These are phyloP conservation scores for Ceratopteris richardii DNA, from an alignment of 75 land plant species.

Conservation along the genomic window DNA sequence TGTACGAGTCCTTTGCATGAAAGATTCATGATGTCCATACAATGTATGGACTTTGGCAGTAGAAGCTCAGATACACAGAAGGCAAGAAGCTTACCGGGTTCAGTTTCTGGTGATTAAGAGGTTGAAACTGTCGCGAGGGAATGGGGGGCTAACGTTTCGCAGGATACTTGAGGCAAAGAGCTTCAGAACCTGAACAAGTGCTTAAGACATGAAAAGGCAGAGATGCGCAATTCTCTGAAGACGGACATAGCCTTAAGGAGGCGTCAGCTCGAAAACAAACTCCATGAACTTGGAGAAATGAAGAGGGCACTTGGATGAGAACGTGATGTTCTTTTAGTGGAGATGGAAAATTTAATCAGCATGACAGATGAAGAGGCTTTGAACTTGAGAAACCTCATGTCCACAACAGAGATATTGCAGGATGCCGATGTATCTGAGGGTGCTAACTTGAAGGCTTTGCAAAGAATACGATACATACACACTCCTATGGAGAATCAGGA, in stretches of 20 bases:
- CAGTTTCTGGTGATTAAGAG: slow-evolving; percentile 43
- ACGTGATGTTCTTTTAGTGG: slow-evolving; percentile 69
- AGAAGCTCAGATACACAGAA: no score
- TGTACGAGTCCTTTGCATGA: no score
- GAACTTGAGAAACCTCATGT: slow-evolving; percentile 80
- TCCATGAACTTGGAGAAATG: slow-evolving; percentile 87
- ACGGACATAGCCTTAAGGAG: slow-evolving; percentile 57
- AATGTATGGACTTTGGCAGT: no score
- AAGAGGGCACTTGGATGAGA: slow-evolving; percentile 82
- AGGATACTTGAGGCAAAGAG: slow-evolving; percentile 80
- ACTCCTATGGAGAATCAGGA: no score
- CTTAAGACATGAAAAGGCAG: slow-evolving; percentile 87
- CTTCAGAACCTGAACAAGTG: slow-evolving; percentile 76
- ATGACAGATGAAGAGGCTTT: slow-evolving; percentile 74
- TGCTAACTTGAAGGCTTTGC: no score
- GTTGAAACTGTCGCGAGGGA: slow-evolving; percentile 51
- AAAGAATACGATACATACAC: no score
- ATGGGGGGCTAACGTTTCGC: slow-evolving; percentile 79
- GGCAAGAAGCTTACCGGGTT: no score
- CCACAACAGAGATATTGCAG: no score
- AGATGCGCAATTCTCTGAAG: slow-evolving; percentile 76
- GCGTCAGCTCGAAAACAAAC: slow-evolving; percentile 94
- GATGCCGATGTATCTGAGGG: no score
- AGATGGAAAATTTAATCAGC: slow-evolving; percentile 64
- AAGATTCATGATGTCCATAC: no score